Conservation (phyloP, 345 rosid species). For the Carallia pectinifolia region DNA sequence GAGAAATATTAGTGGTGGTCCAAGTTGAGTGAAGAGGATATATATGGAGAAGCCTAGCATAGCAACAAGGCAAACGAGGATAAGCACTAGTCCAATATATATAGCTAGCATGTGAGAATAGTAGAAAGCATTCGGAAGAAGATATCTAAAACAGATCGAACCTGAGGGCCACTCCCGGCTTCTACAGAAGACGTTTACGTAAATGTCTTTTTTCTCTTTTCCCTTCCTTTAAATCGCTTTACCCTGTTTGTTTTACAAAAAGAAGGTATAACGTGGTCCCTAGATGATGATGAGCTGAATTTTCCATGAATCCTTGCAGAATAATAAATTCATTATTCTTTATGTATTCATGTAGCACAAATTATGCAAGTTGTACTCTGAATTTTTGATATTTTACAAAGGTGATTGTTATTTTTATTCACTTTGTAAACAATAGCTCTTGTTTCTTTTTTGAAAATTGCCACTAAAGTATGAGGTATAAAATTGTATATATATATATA, state of each 20-base stretch:
- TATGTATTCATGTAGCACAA: background rate
- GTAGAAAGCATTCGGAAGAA: background rate
- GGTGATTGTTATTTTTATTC: background rate
- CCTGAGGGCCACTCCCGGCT: constrained; percentile 17
- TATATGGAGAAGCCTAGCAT: background rate
- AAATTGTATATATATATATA: no score
- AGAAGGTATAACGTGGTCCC: constrained; percentile 40
- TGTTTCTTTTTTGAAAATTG: background rate
- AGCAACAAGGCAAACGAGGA: constrained; percentile 7
- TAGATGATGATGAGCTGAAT: constrained; percentile 28
- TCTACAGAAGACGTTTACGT: constrained; percentile 8
- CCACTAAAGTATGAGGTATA: no score
- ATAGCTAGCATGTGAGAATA: background rate
- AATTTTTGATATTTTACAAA: background rate
- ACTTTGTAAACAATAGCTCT: no score
- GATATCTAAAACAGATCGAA: constrained; percentile 4
- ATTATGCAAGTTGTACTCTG: background rate
- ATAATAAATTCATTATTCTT: background rate
- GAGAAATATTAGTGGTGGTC: constrained; percentile 28
- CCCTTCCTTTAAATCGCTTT: constrained; percentile 19
- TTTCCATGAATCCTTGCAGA: constrained; percentile 12
- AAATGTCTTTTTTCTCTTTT: background rate
- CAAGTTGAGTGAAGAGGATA: constrained; percentile 30
- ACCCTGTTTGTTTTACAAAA: constrained; percentile 14
- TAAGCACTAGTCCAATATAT: constrained; percentile 8